Evolutionary conservation across 805 yeast species (phyloP).

Genomic region (Wickerhamiella allomyrinae): DNA sequence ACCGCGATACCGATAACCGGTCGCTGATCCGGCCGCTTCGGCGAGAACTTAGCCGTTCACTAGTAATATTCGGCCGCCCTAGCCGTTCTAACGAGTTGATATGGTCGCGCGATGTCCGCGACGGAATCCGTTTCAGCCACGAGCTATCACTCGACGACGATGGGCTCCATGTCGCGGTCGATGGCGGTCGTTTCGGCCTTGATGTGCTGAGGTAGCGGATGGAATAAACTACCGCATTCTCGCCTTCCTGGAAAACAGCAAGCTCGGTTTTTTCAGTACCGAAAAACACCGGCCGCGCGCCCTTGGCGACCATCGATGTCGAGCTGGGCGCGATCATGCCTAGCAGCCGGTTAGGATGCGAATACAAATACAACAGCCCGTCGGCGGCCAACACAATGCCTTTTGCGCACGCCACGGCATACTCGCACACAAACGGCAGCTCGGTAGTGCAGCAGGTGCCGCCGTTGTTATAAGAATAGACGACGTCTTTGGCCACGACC

Average conservation of each 20-base stretch:
- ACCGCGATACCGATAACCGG: constrained; percentile 2
- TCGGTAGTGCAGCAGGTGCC: constrained; percentile 48
- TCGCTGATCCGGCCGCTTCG: constrained; percentile 1
- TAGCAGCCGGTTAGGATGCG: constrained; percentile 62
- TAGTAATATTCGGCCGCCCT: neutral
- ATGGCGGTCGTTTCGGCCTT: neutral
- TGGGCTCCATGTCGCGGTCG: neutral
- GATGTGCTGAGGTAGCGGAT: constrained; percentile 29
- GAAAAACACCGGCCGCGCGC: constrained; percentile 43
- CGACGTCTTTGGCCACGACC: constrained; percentile 45
- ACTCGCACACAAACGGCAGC: constrained; percentile 52
- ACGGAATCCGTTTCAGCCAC: constrained; percentile 4
- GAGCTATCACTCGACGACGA: constrained; percentile 9
- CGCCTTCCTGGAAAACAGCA: constrained; percentile 37
- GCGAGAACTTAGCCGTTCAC: neutral
- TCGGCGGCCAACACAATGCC: constrained; percentile 44
- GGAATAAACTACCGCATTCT: constrained; percentile 40
- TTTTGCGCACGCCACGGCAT: constrained; percentile 48
- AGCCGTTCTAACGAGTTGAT: neutral
- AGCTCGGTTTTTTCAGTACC: constrained; percentile 40
- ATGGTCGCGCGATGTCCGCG: neutral
- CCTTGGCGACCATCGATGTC: constrained; percentile 44
- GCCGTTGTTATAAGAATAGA: constrained; percentile 44
- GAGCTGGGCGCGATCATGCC: constrained; percentile 61
- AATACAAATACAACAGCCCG: constrained; percentile 43